Percentiles rank a stretch among this genome's conserved stretches.
Evolutionary conservation across 2,329 filamentous ascomycete genomes (phyloP).

Genomic region (Triangularia setosa): DNA sequence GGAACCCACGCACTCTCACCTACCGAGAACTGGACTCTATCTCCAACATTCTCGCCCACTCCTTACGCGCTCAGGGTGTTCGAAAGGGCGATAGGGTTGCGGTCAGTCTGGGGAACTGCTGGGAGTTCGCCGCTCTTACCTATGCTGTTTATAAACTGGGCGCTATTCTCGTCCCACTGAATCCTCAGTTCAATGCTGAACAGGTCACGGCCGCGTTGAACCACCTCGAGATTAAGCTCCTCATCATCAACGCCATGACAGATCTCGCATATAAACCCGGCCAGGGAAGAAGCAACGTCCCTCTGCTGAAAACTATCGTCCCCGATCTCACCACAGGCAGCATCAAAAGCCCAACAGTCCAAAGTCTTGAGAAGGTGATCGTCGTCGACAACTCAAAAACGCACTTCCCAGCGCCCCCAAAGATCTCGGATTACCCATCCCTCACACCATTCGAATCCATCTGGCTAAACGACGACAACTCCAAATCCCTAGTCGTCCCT

Average conservation of each 20-base stretch:
- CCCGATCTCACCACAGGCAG: conserved; percentile 37
- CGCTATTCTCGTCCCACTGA: conserved; percentile 89
- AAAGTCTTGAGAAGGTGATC: conserved; percentile 66
- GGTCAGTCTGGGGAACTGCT: conserved; percentile 78
- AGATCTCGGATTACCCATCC: conserved; percentile 37
- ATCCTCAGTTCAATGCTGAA: conserved; percentile 77
- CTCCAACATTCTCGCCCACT: conserved; percentile 72
- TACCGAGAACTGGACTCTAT: conserved; percentile 71
- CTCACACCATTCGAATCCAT: conserved; percentile 41
- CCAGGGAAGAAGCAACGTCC: conserved; percentile 50
- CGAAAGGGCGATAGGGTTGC: conserved; percentile 80
- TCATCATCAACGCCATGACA: conserved; percentile 84
- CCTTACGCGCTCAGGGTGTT: conserved; percentile 67
- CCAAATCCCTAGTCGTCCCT: conserved; percentile 35
- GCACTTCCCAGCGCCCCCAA: conserved; percentile 43
- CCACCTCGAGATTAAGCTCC: conserved; percentile 68
- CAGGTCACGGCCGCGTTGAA: conserved; percentile 76
- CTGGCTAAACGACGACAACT: conserved; percentile 23
- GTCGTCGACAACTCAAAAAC: conserved; percentile 70
- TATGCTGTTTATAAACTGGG: conserved; percentile 94
- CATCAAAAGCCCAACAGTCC: conserved; percentile 50
- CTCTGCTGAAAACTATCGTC: conserved; percentile 43
- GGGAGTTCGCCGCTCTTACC: conserved; percentile 78
- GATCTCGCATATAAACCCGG: conserved; percentile 68
- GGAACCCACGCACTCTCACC: conserved; percentile 48